Evolutionary conservation across 2,329 filamentous ascomycete species (phyloP).

Genomic region (Penicillium sp.): DNA sequence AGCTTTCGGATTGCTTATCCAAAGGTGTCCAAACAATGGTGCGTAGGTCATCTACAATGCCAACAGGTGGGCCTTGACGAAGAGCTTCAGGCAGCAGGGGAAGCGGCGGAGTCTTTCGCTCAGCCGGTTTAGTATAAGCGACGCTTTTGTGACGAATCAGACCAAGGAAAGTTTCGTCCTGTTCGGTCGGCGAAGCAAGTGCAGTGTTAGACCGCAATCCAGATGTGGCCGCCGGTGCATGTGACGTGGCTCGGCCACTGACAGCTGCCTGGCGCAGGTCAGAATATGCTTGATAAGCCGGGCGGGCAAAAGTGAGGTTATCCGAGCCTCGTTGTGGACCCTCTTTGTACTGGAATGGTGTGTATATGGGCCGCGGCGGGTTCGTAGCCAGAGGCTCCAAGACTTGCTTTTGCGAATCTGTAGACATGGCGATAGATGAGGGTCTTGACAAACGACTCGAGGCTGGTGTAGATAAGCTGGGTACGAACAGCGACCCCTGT

Average conservation of each 20-base stretch:
- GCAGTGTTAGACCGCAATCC: slow-evolving; percentile 18
- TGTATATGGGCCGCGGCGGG: slow-evolving; percentile 43
- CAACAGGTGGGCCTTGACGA: slow-evolving; percentile 27
- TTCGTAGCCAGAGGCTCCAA: slow-evolving; percentile 35
- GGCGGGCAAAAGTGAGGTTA: slow-evolving; percentile 37
- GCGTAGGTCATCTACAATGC: slow-evolving; percentile 35
- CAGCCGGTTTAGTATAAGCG: slow-evolving; percentile 33
- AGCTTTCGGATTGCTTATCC: slow-evolving; percentile 33
- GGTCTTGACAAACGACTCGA: slow-evolving; percentile 3
- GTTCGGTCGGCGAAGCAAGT: slow-evolving; percentile 27
- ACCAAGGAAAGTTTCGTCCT: slow-evolving; percentile 47
- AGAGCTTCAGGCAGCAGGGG: slow-evolving; percentile 34
- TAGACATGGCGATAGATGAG: slow-evolving; percentile 12
- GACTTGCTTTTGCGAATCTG: slow-evolving; percentile 20
- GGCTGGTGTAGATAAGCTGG: slow-evolving; percentile 12
- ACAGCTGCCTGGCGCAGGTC: slow-evolving; percentile 45
- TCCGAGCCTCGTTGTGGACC: slow-evolving; percentile 43
- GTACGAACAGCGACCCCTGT: slow-evolving; percentile 13
- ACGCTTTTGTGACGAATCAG: slow-evolving; percentile 47
- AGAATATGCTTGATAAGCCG: slow-evolving; percentile 48
- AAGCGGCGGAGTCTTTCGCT: slow-evolving; percentile 26
- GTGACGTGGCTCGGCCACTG: slow-evolving; percentile 44
- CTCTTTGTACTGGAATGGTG: slow-evolving; percentile 45
- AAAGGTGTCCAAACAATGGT: slow-evolving; percentile 35
- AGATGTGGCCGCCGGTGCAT: slow-evolving; percentile 24